A percentile compares a stretch with the other conserved stretches of the same genome.
phyloP scores from a whole-genome alignment of 169 alveolate species.

The Ichthyophthirius multifiliis region DNA sequence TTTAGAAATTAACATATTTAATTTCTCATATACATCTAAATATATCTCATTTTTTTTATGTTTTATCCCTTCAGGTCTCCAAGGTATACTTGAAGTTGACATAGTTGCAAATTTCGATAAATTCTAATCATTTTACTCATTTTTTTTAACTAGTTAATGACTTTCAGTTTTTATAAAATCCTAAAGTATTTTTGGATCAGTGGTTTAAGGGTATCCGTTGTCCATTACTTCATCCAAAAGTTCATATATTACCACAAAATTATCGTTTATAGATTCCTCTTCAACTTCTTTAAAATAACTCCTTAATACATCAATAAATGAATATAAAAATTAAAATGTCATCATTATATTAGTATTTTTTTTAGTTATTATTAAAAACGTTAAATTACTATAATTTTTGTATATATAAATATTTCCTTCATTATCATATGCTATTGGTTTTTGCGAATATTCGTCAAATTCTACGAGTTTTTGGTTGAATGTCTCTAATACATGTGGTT shows the following conservation, averaged over 20 bases:
- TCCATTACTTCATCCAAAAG: conserved; percentile 75
- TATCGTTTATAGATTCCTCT: conserved; percentile 69
- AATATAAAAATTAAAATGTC: conserved; percentile 14
- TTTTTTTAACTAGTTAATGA: conserved; percentile 34
- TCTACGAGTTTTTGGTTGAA: conserved; percentile 75
- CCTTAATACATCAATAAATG: conserved; percentile 44
- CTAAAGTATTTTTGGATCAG: conserved; percentile 57
- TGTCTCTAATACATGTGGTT: conserved; percentile 51
- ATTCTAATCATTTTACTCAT: conserved; percentile 55
- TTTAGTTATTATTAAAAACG: conserved; percentile 68
- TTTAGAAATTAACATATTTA: conserved; percentile 56
- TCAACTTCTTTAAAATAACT: conserved; percentile 65
- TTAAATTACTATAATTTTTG: conserved; percentile 49
- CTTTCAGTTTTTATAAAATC: conserved; percentile 67
- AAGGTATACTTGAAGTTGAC: conserved; percentile 80
- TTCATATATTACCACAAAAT: conserved; percentile 72
- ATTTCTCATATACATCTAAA: conserved; percentile 66
- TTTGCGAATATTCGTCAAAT: conserved; percentile 27
- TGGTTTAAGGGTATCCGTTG: conserved; percentile 69
- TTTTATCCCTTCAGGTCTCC: conserved; percentile 65
- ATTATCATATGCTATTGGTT: conserved; percentile 18
- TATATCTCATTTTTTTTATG: conserved; percentile 65
- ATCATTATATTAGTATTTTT: conserved; percentile 47
- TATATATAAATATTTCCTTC: conserved; percentile 48
- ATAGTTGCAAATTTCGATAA: conserved; percentile 76